A percentile compares a stretch with the other conserved stretches of the same genome.
These are phyloP conservation scores for Lizonia empirigonia DNA, from an alignment of 2,329 filamentous ascomycete species.

Conservation along the genomic window DNA sequence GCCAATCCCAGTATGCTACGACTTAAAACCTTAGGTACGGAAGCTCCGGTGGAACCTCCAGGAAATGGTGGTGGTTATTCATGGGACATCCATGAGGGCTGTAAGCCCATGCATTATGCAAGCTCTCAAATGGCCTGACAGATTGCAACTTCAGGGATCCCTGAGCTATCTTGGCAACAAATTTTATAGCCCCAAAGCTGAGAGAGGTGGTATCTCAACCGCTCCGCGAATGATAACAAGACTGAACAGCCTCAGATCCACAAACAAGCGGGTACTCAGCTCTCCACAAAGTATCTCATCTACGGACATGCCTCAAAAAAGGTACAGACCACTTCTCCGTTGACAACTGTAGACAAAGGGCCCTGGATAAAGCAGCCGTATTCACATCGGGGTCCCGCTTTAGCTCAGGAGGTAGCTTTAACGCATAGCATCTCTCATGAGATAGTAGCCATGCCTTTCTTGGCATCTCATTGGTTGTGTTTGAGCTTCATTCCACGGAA, in stretches of 20 bases:
- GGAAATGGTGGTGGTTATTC: not conserved
- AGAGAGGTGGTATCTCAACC: slow-evolving; percentile 4
- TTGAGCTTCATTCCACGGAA: slow-evolving; percentile 7
- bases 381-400: not conserved
- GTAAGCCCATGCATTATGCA: not conserved
- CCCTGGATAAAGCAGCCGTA: not conserved
- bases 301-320: not conserved
- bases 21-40: not conserved
- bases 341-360: not conserved
- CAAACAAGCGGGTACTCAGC: slow-evolving; percentile 6
- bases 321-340: not conserved
- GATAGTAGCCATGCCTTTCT: slow-evolving; percentile 6
- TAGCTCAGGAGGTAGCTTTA: slow-evolving; percentile 1
- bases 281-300: not conserved
- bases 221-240: not conserved
- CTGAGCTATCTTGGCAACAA: not conserved
- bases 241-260: not conserved
- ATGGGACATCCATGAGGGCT: not conserved
- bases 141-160: not conserved
- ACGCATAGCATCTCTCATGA: slow-evolving; percentile 2
- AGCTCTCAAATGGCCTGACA: not conserved
- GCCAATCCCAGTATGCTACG: slow-evolving; percentile 4
- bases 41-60: not conserved
- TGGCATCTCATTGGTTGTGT: slow-evolving; percentile 18
- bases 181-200: not conserved